Evolutionary conservation across 345 rosid species (phyloP).

Genomic region (Cochlearia excelsa): DNA sequence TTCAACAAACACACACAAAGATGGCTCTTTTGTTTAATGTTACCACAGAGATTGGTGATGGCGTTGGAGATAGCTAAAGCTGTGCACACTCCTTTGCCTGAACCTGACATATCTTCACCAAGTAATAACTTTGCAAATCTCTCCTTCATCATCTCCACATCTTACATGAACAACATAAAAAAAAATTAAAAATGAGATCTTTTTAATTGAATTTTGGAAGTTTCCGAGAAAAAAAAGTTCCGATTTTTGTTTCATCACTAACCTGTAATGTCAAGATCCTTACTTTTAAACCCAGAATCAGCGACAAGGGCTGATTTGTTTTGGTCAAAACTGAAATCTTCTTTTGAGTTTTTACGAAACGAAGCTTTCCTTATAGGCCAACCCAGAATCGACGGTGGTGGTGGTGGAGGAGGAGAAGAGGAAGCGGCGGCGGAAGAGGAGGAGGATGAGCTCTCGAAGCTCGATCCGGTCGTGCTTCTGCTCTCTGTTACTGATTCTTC

Average conservation of each 20-base stretch:
- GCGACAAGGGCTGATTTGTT: conserved; percentile 27
- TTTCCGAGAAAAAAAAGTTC: too few relatives aligned
- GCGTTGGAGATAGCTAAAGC: conserved; percentile 36
- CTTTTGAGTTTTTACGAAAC: conserved; percentile 42
- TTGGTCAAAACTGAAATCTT: conserved; percentile 38
- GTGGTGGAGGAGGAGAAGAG: conserved; percentile 49
- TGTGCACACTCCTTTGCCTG: conserved; percentile 87
- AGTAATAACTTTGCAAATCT: conserved; percentile 64
- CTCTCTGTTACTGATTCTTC: conserved; percentile 49
- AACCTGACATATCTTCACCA: conserved; percentile 60
- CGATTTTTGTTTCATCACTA: conserved; percentile 4
- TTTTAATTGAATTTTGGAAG: too few relatives aligned
- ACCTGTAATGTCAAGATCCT: conserved; percentile 54
- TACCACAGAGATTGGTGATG: conserved; percentile 94
- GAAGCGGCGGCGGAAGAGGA: conserved; percentile 29
- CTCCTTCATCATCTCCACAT: conserved; percentile 91
- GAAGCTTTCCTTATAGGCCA: conserved; percentile 90
- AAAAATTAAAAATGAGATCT: too few relatives aligned
- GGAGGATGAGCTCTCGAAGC: conserved; percentile 41
- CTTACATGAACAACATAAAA: conserved; percentile 27
- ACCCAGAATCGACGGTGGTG: conserved; percentile 57
- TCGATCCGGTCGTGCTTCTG: conserved; percentile 43
- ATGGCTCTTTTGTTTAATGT: neutral
- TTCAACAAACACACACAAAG: conserved; percentile 2
- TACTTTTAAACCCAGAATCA: conserved; percentile 41